Percentiles rank a stretch among this genome's conserved stretches.
phyloP scores from a whole-genome alignment of 202 grass and related monocot species.

The Dendrocalamus latiflorus region DNA sequence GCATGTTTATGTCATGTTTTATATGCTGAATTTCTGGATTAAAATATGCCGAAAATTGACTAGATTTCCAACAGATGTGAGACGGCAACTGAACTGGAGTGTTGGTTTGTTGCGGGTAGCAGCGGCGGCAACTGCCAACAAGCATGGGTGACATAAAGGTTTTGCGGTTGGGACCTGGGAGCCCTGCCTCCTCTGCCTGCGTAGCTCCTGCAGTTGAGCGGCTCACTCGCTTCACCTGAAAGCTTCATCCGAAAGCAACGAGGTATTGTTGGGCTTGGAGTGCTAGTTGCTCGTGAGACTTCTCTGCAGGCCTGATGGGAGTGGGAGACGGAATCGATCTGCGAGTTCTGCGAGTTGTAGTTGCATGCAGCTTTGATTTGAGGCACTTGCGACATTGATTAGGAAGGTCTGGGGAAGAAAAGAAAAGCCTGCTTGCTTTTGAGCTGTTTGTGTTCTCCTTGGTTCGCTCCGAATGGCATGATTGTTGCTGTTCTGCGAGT shows the following conservation, averaged over 20 bases:
- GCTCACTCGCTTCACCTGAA: constrained; percentile 16
- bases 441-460: neutral
- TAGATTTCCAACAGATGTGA: no score
- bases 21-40: no score
- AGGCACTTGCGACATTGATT: neutral
- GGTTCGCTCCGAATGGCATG: neutral
- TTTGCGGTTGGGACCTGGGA: neutral
- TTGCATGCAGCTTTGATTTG: neutral
- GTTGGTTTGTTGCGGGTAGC: neutral
- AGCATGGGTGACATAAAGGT: constrained; percentile 17
- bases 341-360: neutral
- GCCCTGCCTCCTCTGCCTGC: no score
- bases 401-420: neutral
- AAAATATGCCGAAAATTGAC: no score
- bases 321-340: neutral
- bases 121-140: neutral
- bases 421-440: constrained; percentile 16
- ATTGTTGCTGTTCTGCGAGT: neutral
- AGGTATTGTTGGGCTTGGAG: neutral
- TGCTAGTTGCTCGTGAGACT: neutral
- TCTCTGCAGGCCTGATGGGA: neutral
- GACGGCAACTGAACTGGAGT: neutral
- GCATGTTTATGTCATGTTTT: no score
- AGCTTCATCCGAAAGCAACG: constrained; percentile 11
- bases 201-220: neutral